Base-by-base conservation (phyloP, 768 basidiomycete species). In the Mycena alexandri region DNA sequence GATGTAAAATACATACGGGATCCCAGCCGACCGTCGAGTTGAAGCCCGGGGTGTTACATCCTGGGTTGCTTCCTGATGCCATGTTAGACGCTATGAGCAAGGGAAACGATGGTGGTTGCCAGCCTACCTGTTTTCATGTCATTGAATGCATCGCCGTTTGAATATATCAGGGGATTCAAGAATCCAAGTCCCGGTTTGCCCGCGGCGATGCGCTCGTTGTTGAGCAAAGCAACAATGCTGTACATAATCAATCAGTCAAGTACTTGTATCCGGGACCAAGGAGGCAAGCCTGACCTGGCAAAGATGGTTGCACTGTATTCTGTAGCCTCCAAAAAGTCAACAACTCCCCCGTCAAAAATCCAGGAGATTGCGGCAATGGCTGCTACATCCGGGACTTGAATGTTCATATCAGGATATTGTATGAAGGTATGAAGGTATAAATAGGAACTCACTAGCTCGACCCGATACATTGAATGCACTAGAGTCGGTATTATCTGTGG, bases 221-320 rank as follows among this genome's bases (percentile, higher is more conserved):
- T 62, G 29, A 62, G 52, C 13, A 46, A 42, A 10, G 61, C 61
- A 9, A 54, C 42, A 12, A 54, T 54, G 14, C 51, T 62, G 34
- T 5, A 5, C 5, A 12, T 5, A 36, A 6, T 12, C 34, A 5
- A 12, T 36, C 34, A 36, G 34, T 12, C 7, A 6, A 5, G 34
- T 12, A 36, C 7, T 6, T 12, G 34, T n/a, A 36, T 36, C 12
- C 34, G 12, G 34, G 12, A 36, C 7, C 7, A 36, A 6, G 34
- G 5, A 12, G 34, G 5, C 34, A 36, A 12, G 7, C 34, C 34
- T n/a, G n/a, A 36, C 34, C 34, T 36, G 14, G 51, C 41, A 17
- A 62, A 62, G 11, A 62, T 54, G 38, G 14, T 29, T 0, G 61
- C 41, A 42, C 61, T 54, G 16, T 11, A 33, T 13, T 5, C 14